Evolutionary conservation across 495 filamentous ascomycete genomes (phyloP).

Genomic region (Saxophila tyrrhenica): DNA sequence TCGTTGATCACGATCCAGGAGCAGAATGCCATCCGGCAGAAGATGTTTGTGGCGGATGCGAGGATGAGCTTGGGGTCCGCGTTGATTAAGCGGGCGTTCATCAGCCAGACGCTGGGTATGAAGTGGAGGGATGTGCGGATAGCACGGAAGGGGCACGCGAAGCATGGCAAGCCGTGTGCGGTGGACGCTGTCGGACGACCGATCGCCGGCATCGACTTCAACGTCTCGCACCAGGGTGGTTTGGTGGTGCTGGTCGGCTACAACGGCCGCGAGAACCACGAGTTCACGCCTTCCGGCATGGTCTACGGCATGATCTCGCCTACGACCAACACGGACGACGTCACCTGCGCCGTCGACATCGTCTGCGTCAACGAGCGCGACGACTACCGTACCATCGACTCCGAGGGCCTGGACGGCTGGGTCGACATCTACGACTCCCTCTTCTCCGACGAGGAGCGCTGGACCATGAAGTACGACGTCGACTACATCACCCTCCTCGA

Average conservation of each 20-base stretch:
- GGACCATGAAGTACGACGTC: constrained; percentile 43
- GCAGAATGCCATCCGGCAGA: constrained; percentile 39
- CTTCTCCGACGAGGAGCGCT: constrained; percentile 49
- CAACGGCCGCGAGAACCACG: constrained; percentile 13
- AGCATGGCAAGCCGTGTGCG: constrained; percentile 52
- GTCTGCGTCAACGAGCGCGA: constrained; percentile 64
- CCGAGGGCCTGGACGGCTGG: constrained; percentile 50
- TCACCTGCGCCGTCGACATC: constrained; percentile 52
- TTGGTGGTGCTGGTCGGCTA: constrained; percentile 54
- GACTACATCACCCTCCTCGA: constrained; percentile 25
- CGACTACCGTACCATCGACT: constrained; percentile 37
- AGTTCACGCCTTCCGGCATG: constrained; percentile 23
- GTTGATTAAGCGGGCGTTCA: constrained; percentile 66
- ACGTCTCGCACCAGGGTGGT: constrained; percentile 78
- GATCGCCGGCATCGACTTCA: constrained; percentile 54
- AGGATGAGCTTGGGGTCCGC: constrained; percentile 61
- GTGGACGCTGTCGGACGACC: constrained; percentile 11
- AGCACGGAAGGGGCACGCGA: constrained; percentile 46
- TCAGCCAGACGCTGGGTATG: constrained; percentile 48
- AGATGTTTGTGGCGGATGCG: constrained; percentile 52
- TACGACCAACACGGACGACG: constrained; percentile 2
- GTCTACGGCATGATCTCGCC: constrained; percentile 13
- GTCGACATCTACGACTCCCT: constrained; percentile 72
- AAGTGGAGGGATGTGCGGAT: constrained; percentile 56
- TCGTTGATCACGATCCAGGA: constrained; percentile 44